phyloP scores from a whole-genome alignment of 192 early-diverging fungal species.

The Coemansia sp. region DNA sequence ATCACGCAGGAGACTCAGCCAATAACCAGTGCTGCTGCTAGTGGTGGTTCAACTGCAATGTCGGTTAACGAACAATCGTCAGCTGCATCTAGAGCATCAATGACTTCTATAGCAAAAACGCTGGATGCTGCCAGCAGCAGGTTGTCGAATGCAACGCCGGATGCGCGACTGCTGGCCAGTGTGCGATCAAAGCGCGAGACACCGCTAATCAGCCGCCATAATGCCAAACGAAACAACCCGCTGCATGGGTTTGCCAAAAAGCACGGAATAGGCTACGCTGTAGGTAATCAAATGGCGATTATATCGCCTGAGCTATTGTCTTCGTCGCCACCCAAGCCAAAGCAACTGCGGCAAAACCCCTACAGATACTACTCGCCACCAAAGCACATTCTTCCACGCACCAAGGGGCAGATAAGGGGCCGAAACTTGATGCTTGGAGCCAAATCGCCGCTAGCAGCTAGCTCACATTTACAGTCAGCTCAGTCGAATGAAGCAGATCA shows the following conservation, averaged over 20 bases:
- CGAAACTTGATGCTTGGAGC: constrained; percentile 31
- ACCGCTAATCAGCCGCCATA: constrained; percentile 16
- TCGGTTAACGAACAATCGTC: background rate
- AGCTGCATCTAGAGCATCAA: background rate
- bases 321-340: constrained; percentile 44
- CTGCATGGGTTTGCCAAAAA: constrained; percentile 46
- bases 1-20: constrained; percentile 21
- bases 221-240: constrained; percentile 21
- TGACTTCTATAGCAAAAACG: background rate
- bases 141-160: constrained; percentile 10
- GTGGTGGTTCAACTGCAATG: too few relatives aligned
- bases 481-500: background rate
- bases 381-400: constrained; percentile 21
- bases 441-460: background rate
- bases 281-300: constrained; percentile 39
- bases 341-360: constrained; percentile 44
- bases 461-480: background rate
- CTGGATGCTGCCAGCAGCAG: constrained; percentile 5
- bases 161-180: constrained; percentile 22
- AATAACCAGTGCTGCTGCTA: background rate
- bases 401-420: constrained; percentile 12
- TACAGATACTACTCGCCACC: constrained; percentile 53
- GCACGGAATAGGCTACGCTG: constrained; percentile 41
- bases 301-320: constrained; percentile 43
- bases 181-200: constrained; percentile 26